Conservation (phyloP, 768 basidiomycete genomes). For the Pholiota molesta region DNA sequence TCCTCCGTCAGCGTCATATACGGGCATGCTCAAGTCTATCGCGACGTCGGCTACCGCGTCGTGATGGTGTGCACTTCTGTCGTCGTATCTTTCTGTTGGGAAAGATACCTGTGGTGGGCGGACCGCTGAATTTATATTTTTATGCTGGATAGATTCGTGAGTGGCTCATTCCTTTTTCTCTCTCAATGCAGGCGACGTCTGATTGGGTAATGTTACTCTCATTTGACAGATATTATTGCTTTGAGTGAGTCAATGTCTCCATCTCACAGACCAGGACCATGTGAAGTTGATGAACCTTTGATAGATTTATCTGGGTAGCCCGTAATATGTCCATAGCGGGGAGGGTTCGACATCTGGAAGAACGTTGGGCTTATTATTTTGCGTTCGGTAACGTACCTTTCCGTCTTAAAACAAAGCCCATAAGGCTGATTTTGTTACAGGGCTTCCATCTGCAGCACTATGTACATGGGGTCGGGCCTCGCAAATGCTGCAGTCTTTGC, state of each 20-base stretch:
- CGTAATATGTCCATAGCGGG: constrained; percentile 70
- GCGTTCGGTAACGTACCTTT: constrained; percentile 60
- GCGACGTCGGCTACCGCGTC: constrained; percentile 82
- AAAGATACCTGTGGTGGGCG: constrained; percentile 68
- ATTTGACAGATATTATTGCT: constrained; percentile 79
- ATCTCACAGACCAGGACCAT: not conserved
- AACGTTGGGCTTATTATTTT: constrained; percentile 88
- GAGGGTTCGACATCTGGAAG: constrained; percentile 76
- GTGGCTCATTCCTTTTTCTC: constrained; percentile 33
- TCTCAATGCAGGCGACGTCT: not conserved
- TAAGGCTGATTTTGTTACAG: constrained; percentile 35
- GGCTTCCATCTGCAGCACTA: constrained; percentile 69
- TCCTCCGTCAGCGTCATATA: constrained; percentile 61
- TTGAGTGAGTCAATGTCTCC: constrained; percentile 59
- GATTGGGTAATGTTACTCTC: not conserved
- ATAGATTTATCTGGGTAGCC: constrained; percentile 79
- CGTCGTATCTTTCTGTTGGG: constrained; percentile 66
- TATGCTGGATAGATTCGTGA: constrained; percentile 89
- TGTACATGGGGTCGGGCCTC: constrained; percentile 74
- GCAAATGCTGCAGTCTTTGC: constrained; percentile 87
- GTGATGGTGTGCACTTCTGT: constrained; percentile 84
- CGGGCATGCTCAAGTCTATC: constrained; percentile 70
- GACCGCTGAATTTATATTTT: constrained; percentile 63
- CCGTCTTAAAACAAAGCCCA: not conserved
- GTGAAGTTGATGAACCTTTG: not conserved